Evolutionary conservation across 1,284 basidiomycete species (phyloP).

Genomic region (Exobasidium cylindrosporum): DNA sequence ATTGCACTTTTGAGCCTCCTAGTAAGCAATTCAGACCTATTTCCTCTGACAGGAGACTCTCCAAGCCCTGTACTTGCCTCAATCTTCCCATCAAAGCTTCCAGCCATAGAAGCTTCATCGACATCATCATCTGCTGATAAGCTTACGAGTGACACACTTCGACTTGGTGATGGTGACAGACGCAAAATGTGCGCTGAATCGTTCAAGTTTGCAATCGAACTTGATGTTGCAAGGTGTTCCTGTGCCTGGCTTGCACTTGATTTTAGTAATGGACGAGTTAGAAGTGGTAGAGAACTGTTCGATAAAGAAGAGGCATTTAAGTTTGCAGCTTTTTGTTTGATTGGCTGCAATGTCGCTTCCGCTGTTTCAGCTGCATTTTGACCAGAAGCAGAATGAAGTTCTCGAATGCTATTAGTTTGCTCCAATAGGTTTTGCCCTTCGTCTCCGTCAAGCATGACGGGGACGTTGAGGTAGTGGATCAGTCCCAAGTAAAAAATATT

Average conservation of each 20-base stretch:
- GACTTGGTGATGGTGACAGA: neutral
- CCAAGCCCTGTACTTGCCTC: neutral
- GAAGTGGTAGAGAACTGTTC: neutral
- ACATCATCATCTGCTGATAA: neutral
- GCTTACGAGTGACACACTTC: neutral
- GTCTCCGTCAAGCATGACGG: too few species aligned
- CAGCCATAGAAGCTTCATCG: neutral
- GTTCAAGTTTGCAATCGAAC: neutral
- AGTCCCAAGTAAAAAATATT: too few species aligned
- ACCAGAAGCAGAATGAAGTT: too few species aligned
- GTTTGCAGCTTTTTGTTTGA: too few species aligned
- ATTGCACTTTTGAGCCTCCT: constrained; percentile 9
- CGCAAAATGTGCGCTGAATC: neutral
- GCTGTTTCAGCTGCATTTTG: too few species aligned
- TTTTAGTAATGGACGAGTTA: neutral
- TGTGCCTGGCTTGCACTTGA: neutral
- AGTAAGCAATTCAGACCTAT: neutral
- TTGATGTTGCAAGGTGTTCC: neutral
- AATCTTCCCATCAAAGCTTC: neutral
- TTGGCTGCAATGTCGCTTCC: too few species aligned
- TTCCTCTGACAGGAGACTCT: neutral
- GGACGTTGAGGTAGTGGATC: too few species aligned
- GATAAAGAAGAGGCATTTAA: too few species aligned
- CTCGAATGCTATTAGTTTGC: too few species aligned
- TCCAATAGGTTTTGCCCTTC: too few species aligned